A percentile compares a stretch with the other conserved stretches of the same genome.
phyloP scores from a whole-genome alignment of 202 grass and related monocot genomes.

The Cymbopogon flexuosus region DNA sequence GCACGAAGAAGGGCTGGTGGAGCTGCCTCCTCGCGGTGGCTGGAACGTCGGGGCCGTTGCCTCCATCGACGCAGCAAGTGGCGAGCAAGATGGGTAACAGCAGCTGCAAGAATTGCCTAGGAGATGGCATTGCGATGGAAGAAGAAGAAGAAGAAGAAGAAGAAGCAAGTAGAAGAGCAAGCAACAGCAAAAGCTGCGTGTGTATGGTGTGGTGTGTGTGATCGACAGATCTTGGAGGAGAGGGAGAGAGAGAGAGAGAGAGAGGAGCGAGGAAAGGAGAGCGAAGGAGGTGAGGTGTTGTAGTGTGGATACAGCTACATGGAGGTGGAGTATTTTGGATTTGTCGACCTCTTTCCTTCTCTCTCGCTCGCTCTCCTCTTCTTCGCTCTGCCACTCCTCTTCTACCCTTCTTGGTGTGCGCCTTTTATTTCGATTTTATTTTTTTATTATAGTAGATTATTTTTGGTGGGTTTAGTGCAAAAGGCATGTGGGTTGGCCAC shows the following conservation, averaged over 20 bases:
- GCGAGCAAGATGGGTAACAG: constrained; percentile 34
- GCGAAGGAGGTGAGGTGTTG: not conserved
- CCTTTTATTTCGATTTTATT: not conserved
- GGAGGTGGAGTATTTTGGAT: constrained; percentile 26
- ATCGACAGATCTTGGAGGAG: constrained; percentile 29
- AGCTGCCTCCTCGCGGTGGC: constrained; percentile 45
- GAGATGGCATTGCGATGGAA: constrained; percentile 31
- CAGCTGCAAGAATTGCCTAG: constrained; percentile 31
- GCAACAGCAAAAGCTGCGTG: constrained; percentile 26
- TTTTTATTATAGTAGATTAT: constrained; percentile 6
- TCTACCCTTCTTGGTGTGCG: not conserved
- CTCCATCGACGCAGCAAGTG: constrained; percentile 20
- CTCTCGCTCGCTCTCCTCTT: not conserved
- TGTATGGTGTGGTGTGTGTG: constrained; percentile 12
- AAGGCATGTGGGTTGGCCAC: constrained; percentile 3
- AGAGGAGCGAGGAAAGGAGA: not conserved
- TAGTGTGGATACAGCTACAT: constrained; percentile 32
- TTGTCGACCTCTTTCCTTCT: not conserved
- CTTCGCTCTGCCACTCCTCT: not conserved
- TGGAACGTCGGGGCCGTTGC: not conserved
- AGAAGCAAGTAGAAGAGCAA: not conserved
- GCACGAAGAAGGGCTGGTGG: constrained; percentile 51
- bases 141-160: constrained; percentile 6
- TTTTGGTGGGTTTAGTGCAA: not conserved
- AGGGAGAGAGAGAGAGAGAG: not conserved